Base-by-base conservation (phyloP, 768 basidiomycete species). In the Tylopilus vinaceipallidus region DNA sequence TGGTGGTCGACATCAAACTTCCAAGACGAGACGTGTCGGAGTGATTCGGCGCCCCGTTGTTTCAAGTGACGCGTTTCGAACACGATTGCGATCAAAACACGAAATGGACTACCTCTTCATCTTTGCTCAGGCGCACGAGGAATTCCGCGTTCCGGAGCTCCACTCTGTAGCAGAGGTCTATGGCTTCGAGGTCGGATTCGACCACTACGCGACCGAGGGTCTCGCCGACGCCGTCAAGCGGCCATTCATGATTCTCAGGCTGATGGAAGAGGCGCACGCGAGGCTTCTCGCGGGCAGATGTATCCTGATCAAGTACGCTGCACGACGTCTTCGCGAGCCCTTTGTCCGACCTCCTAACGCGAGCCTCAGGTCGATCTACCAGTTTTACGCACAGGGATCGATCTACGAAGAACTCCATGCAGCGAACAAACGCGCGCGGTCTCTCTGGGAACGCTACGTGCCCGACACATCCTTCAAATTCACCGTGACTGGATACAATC, bases 61-160 rank as follows among this genome's bases (percentile, higher is more conserved):
- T n/a, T n/a, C n/a, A n/a, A n/a, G 40, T 26, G 16, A n/a, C 32
- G 17, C 24, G 38, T 19, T 19, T 50, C 32, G 33, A n/a, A 14
- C 26, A 24, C n/a, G n/a, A 19, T 6, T 17, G 22, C 16, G 33
- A 36, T 24, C 13, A 36, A 36, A 17, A 24, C 5, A 8, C 27
- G n/a, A n/a, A n/a, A n/a, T n/a, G 45, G 62, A 70, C 37, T 84
- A 81, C 55, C 76, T 93, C 47, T 69, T 95, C 45, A 76, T 86
- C 37, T 90, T 93, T 68, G 90, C 91, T 2, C 89, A 89, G 66
- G 78, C 76, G 6, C 91, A 95, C 64, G 74, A 79, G 30, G 85
- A 90, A 30, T 95, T 95, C 63, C 76, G 94, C 22, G 66, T 95
- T 12, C 92, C 93, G 29, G 91, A 94, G 64, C 78, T 97, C 0